Conservation (phyloP, 2,329 filamentous ascomycete genomes). For the Aureobasidium sp. region DNA sequence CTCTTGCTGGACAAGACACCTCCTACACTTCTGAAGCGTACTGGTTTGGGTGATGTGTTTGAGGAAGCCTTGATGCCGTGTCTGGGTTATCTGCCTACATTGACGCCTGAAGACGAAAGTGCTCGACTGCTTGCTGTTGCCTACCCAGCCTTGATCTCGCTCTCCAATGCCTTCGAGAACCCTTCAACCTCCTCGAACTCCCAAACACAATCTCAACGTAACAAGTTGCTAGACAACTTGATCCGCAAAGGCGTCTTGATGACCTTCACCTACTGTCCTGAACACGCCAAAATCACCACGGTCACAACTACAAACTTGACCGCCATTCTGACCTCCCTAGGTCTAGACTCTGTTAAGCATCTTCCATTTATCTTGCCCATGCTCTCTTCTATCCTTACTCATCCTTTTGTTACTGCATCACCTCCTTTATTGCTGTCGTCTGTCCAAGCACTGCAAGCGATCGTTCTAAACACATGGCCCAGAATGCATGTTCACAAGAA, state of each 20-base stretch:
- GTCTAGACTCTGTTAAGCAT: slow-evolving; percentile 59
- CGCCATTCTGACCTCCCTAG: slow-evolving; percentile 49
- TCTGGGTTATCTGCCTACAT: slow-evolving; percentile 66
- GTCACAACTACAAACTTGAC: slow-evolving; percentile 48
- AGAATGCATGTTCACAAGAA: slow-evolving; percentile 56
- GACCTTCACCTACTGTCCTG: slow-evolving; percentile 49
- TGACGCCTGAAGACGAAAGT: slow-evolving; percentile 69
- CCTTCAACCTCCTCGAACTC: slow-evolving; percentile 19
- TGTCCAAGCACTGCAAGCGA: slow-evolving; percentile 46
- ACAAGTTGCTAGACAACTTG: slow-evolving; percentile 38
- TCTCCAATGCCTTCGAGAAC: slow-evolving; percentile 34
- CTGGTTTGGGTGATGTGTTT: slow-evolving; percentile 62
- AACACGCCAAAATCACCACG: slow-evolving; percentile 52
- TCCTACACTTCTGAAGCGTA: slow-evolving; percentile 48
- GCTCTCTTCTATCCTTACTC: slow-evolving; percentile 56
- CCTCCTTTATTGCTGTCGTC: slow-evolving; percentile 49
- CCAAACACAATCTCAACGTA: slow-evolving; percentile 23
- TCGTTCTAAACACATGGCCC: slow-evolving; percentile 63
- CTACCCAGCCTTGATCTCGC: slow-evolving; percentile 58
- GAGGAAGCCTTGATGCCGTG: slow-evolving; percentile 63
- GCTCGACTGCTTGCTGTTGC: slow-evolving; percentile 55
- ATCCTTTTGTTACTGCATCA: slow-evolving; percentile 58
- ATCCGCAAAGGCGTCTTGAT: slow-evolving; percentile 38
- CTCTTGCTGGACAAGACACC: slow-evolving; percentile 52
- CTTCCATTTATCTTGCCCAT: slow-evolving; percentile 64